A percentile compares a stretch with the other conserved stretches of the same genome.
Evolutionary conservation across 257 asterid species (phyloP).

Genomic region (Penstemon barbatus): DNA sequence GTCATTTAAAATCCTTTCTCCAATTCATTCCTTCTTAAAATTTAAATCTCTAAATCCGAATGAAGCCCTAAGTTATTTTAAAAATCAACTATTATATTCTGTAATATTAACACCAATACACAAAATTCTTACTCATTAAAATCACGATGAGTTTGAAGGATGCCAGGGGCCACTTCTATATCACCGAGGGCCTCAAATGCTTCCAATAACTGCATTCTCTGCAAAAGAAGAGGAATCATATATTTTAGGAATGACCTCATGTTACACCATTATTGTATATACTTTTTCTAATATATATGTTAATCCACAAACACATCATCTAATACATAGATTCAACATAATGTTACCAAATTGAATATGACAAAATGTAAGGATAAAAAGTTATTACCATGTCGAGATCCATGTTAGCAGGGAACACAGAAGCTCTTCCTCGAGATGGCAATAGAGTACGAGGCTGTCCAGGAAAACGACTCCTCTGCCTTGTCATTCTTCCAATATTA

Average conservation of each 20-base stretch:
- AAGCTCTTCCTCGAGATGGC: conserved; percentile 44
- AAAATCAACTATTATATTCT: neutral
- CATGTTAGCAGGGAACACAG: conserved; percentile 76
- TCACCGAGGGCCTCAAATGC: conserved; percentile 74
- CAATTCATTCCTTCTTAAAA: too few relatives aligned
- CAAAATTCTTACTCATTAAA: conserved; percentile 74
- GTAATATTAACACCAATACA: neutral
- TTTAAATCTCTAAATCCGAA: too few relatives aligned
- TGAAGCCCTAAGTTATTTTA: neutral
- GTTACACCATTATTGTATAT: neutral
- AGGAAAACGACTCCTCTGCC: conserved; percentile 71
- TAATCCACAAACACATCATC: neutral
- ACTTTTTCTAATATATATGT: too few relatives aligned
- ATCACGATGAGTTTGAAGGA: conserved; percentile 65
- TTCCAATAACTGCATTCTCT: conserved; percentile 83
- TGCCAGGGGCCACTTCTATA: conserved; percentile 46
- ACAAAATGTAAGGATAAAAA: conserved; percentile 20
- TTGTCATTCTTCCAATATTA: conserved; percentile 52
- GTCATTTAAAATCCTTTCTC: too few relatives aligned
- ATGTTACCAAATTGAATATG: conserved; percentile 4
- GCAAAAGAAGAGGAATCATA: conserved; percentile 28
- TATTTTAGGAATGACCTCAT: conserved; percentile 8
- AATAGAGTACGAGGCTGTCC: conserved; percentile 61
- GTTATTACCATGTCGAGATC: conserved; percentile 72
- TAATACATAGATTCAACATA: conserved; percentile 9